phyloP scores from a whole-genome alignment of 2,329 filamentous ascomycete species.

The Monosporascus ibericus region DNA sequence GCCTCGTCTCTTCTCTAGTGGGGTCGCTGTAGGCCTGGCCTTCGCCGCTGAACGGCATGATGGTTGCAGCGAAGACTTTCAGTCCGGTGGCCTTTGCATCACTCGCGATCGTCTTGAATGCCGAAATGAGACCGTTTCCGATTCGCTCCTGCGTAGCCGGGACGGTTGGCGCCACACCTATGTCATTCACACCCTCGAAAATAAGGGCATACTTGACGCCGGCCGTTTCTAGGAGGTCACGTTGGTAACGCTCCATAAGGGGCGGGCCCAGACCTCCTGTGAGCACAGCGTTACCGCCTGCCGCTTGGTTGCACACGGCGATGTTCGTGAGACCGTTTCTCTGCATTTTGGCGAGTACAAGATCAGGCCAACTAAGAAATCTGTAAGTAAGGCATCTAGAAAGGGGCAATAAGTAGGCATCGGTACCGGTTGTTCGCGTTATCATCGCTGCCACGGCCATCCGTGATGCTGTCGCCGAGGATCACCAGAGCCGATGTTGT shows the following conservation, averaged over 20 bases:
- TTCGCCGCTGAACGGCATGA: conserved; percentile 54
- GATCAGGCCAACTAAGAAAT: conserved; percentile 46
- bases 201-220: conserved; percentile 57
- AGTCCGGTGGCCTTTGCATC: conserved; percentile 49
- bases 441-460: conserved; percentile 56
- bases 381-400: conserved; percentile 1
- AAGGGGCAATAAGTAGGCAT: background rate
- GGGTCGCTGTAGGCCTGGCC: conserved; percentile 50
- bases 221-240: conserved; percentile 55
- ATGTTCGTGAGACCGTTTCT: conserved; percentile 41
- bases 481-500: conserved; percentile 42
- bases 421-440: conserved; percentile 51
- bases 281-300: conserved; percentile 62
- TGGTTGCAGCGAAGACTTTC: conserved; percentile 56
- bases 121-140: conserved; percentile 46
- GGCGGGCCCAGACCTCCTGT: conserved; percentile 57
- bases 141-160: conserved; percentile 40
- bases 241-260: conserved; percentile 52
- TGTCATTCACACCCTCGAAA: conserved; percentile 66
- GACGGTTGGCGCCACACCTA: conserved; percentile 45
- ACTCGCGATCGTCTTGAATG: conserved; percentile 51
- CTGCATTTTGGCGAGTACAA: conserved; percentile 47
- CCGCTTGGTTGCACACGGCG: conserved; percentile 58
- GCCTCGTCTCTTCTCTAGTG: conserved; percentile 48
- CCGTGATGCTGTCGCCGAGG: conserved; percentile 62